These are phyloP conservation scores for Cutaneotrichosporon cutaneum DNA, from an alignment of 1,284 basidiomycete genomes.

Conservation along the genomic window DNA sequence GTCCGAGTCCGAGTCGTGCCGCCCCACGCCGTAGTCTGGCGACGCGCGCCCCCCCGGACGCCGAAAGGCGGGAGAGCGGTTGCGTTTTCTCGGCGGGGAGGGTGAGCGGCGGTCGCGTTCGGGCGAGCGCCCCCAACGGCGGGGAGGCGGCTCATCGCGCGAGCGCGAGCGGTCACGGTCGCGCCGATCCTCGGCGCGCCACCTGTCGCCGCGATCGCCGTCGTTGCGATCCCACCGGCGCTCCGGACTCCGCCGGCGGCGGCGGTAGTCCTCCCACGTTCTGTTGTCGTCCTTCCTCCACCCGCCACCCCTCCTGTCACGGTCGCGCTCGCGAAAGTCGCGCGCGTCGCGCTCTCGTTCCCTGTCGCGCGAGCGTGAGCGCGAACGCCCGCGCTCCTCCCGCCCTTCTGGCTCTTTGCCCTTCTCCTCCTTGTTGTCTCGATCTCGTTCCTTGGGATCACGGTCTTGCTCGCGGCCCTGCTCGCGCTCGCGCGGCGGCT, in stretches of 20 bases:
- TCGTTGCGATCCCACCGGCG: conserved; percentile 4
- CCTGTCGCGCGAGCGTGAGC: background rate
- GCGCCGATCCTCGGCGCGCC: background rate
- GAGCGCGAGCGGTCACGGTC: background rate
- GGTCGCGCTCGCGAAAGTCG: conserved; percentile 11
- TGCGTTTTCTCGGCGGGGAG: conserved; percentile 1
- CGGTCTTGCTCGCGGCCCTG: conserved; percentile 4
- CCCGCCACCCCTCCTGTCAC: conserved; percentile 9
- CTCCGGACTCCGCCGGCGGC: conserved; percentile 3
- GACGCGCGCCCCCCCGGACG: conserved; percentile 1
- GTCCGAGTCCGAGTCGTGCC: conserved; percentile 16
- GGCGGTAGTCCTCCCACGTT: conserved; percentile 17
- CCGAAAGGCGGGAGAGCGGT: background rate
- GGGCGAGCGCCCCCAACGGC: conserved; percentile 2
- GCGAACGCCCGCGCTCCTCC: background rate
- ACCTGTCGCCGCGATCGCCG: conserved; percentile 5
- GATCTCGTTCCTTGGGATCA: too few species aligned
- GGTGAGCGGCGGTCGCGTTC: background rate
- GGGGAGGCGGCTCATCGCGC: background rate
- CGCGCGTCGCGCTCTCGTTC: conserved; percentile 1
- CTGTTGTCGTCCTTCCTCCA: conserved; percentile 15
- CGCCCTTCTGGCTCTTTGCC: conserved; percentile 2
- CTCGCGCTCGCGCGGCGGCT: conserved; percentile 10
- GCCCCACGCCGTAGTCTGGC: conserved; percentile 2
- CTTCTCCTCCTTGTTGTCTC: background rate